Evolutionary conservation across 2,329 filamentous ascomycete genomes (phyloP).

Genomic region (Ramularia collo-cygni): DNA sequence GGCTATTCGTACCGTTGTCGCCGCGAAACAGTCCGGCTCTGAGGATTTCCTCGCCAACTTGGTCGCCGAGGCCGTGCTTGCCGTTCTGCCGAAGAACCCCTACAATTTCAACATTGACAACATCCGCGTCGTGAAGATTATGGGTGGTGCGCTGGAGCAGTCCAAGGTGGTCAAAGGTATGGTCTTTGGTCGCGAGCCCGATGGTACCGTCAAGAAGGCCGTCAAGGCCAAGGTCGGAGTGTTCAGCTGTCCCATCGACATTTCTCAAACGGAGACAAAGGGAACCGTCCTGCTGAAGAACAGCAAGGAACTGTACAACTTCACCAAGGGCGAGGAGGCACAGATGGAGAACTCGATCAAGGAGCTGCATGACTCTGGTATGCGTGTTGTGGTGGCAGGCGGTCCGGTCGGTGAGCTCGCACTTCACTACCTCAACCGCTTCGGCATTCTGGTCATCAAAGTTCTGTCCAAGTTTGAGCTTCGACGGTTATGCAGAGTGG

Average conservation of each 20-base stretch:
- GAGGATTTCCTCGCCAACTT: constrained; percentile 82
- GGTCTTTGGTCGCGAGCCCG: constrained; percentile 96
- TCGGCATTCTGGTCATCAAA: constrained; percentile 92
- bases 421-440: constrained; percentile 96
- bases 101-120: constrained; percentile 98
- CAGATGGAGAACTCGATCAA: constrained; percentile 90
- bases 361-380: constrained; percentile 87
- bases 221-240: constrained; percentile 92
- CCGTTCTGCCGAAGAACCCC: constrained; percentile 92
- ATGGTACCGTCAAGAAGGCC: constrained; percentile 82
- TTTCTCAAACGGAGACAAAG: constrained; percentile 95
- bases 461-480: constrained; percentile 98
- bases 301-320: constrained; percentile 97
- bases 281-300: constrained; percentile 95
- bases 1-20: constrained; percentile 89
- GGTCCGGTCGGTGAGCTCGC: constrained; percentile 93
- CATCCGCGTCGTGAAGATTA: constrained; percentile 97
- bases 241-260: constrained; percentile 93
- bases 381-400: constrained; percentile 87
- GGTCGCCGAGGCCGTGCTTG: constrained; percentile 75
- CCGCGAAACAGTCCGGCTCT: constrained; percentile 90
- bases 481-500: constrained; percentile 86
- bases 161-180: constrained; percentile 94
- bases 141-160: constrained; percentile 93
- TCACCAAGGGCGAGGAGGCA: constrained; percentile 91